phyloP scores from a whole-genome alignment of 163 green algal species.

The Scenedesmus sp. region DNA sequence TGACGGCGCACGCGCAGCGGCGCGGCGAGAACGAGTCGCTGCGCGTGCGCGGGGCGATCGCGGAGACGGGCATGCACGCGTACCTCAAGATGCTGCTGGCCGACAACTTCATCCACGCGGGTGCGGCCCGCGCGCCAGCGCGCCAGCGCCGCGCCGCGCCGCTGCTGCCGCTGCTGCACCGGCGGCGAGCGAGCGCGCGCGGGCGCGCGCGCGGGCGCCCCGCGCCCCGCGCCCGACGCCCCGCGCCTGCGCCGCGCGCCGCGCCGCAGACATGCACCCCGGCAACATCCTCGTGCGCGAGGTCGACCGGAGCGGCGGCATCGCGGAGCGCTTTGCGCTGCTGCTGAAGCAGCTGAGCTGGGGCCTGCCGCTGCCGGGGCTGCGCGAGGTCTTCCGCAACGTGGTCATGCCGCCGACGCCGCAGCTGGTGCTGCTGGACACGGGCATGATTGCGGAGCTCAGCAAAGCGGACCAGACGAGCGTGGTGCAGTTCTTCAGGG shows the following conservation, averaged over 20 bases:
- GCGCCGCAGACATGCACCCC: slow-evolving; percentile 86
- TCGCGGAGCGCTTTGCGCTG: slow-evolving; percentile 23
- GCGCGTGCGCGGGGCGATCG: slow-evolving; percentile 66
- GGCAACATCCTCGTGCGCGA: slow-evolving; percentile 95
- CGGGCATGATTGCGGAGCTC: slow-evolving; percentile 88
- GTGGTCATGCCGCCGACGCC: slow-evolving; percentile 15
- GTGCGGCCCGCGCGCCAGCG: not conserved
- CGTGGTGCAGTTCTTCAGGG: slow-evolving; percentile 63
- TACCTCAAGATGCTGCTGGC: slow-evolving; percentile 83
- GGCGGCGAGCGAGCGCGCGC: too few relatives aligned
- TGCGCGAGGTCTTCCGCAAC: slow-evolving; percentile 39
- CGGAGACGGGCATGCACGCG: slow-evolving; percentile 58
- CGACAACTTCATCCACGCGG: slow-evolving; percentile 97
- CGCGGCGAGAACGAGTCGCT: slow-evolving; percentile 33
- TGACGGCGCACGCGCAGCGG: slow-evolving; percentile 18
- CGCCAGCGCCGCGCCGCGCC: too few relatives aligned
- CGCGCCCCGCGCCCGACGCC: not conserved
- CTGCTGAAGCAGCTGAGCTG: slow-evolving; percentile 42
- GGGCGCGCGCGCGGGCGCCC: too few relatives aligned
- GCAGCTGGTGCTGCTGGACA: slow-evolving; percentile 75
- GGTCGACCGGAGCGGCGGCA: slow-evolving; percentile 31
- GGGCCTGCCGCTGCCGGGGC: slow-evolving; percentile 36
- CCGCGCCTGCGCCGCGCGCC: not conserved
- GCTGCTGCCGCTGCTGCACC: too few relatives aligned
- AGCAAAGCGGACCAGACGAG: slow-evolving; percentile 65